Evolutionary conservation across 2,329 filamentous ascomycete species (phyloP).

Genomic region (Chaetomium sp.): DNA sequence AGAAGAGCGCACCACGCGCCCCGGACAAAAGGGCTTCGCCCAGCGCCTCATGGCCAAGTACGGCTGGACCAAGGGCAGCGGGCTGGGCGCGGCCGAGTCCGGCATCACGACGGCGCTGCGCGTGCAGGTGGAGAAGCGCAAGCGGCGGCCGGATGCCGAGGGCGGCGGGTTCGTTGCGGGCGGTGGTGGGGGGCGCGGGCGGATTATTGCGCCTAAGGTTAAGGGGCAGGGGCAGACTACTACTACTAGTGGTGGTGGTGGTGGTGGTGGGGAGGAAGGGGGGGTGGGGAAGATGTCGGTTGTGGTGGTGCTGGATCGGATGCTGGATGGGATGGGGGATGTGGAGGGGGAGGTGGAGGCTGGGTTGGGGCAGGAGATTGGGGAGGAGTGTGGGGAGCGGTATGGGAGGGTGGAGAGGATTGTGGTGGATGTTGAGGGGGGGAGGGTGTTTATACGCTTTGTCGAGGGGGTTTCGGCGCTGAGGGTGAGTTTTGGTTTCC

Average conservation of each 20-base stretch:
- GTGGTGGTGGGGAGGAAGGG: slow-evolving; percentile 45
- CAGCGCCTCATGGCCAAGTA: slow-evolving; percentile 90
- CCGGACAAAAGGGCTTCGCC: slow-evolving; percentile 82
- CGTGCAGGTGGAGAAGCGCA: slow-evolving; percentile 82
- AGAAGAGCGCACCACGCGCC: slow-evolving; percentile 59
- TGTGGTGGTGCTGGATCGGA: slow-evolving; percentile 79
- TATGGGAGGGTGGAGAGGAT: slow-evolving; percentile 83
- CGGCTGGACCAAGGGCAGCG: slow-evolving; percentile 86
- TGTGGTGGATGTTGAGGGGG: slow-evolving; percentile 66
- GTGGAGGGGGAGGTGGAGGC: slow-evolving; percentile 75
- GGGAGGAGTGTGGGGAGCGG: slow-evolving; percentile 87
- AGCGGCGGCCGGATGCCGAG: slow-evolving; percentile 75
- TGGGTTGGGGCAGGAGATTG: slow-evolving; percentile 87
- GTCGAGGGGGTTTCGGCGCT: slow-evolving; percentile 82
- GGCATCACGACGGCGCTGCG: slow-evolving; percentile 85
- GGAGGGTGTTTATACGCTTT: slow-evolving; percentile 90
- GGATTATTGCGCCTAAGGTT: slow-evolving; percentile 77
- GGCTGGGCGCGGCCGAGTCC: slow-evolving; percentile 77
- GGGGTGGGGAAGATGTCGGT: slow-evolving; percentile 76
- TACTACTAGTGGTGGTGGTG: slow-evolving; percentile 35
- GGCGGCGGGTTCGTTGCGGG: slow-evolving; percentile 73
- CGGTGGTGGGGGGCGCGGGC: slow-evolving; percentile 70
- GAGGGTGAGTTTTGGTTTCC: slow-evolving; percentile 59
- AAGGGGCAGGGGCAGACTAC: slow-evolving; percentile 42
- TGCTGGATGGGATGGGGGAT: slow-evolving; percentile 81